phyloP scores from a whole-genome alignment of 1,284 basidiomycete species.

The Mycosarcoma mackinlayi region DNA sequence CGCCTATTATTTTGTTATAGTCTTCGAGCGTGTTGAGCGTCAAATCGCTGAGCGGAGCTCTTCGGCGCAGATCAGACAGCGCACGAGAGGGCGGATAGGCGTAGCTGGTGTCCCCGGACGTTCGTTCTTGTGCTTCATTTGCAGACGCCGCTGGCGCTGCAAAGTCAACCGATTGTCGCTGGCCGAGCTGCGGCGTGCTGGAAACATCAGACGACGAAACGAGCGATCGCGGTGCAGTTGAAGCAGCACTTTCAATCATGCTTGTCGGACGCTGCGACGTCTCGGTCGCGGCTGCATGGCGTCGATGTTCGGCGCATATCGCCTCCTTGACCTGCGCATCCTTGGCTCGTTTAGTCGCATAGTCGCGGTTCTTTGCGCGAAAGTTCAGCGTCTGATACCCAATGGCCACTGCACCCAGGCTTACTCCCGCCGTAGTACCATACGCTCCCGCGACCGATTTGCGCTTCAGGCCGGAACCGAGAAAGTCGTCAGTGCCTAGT shows the following conservation, averaged over 20 bases:
- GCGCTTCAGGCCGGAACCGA: slow-evolving; percentile 25
- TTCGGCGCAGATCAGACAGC: slow-evolving; percentile 2
- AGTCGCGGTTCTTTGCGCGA: slow-evolving; percentile 4
- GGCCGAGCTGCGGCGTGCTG: background rate
- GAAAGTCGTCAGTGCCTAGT: slow-evolving; percentile 22
- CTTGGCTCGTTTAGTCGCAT: slow-evolving; percentile 7
- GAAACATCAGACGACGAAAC: background rate
- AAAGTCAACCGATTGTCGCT: background rate
- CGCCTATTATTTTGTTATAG: slow-evolving; percentile 41
- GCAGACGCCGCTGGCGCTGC: background rate
- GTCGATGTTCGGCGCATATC: slow-evolving; percentile 6
- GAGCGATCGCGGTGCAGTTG: background rate
- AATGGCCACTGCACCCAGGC: slow-evolving; percentile 29
- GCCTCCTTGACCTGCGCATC: slow-evolving; percentile 9
- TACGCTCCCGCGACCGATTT: slow-evolving; percentile 33
- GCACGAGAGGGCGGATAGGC: slow-evolving; percentile 4
- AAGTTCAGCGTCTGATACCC: slow-evolving; percentile 31
- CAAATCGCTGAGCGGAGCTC: slow-evolving; percentile 18
- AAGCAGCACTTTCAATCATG: no score
- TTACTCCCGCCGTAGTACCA: slow-evolving; percentile 20
- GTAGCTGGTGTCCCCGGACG: background rate
- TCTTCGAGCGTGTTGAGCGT: slow-evolving; percentile 38
- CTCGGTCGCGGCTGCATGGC: slow-evolving; percentile 1
- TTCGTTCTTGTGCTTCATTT: background rate
- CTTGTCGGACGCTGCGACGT: background rate